Base-by-base conservation (phyloP, 192 early-diverging fungal genomes). In the Coemansia sp. region DNA sequence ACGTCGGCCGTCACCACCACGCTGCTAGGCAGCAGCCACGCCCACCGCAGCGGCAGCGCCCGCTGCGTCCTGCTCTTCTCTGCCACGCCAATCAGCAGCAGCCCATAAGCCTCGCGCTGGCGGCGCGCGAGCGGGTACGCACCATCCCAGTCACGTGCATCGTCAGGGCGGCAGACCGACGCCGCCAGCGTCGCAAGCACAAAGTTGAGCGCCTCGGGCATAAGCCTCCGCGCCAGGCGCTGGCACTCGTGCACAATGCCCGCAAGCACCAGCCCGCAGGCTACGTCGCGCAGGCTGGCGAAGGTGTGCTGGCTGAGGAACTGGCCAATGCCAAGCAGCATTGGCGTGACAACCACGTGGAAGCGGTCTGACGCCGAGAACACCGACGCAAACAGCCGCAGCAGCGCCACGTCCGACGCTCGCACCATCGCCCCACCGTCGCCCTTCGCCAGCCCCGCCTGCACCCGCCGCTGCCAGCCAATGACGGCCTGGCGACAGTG, bases 341-440 rank as follows among this genome's bases (percentile, higher is more conserved):
- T 86, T 11, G 95, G 96, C 2, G 95, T 97, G 6, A 92, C 83
- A 5, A 97, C 87, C 6, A 88, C 72, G 71, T 99, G 95, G 62
- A 87, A 85, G 38, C 90, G 88, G 87, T 99, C 97, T 0, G 95
- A 95, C n/a, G 92, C 88, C 2, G 97, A 94, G 74, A 93, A 97
- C 9, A 97, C 77, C 34, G 88, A 85, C 0, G 84, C 87, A 50
- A 96, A 70, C 28, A 90, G 62, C 31, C 89, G 86, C 56, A 96
- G 74, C 43, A 87, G 72, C 24, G 87, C 80, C 33, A 96, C 45
- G 34, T 90, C 87, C 21, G 86, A 84, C 9, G 81, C 67, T 10
- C 77, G 73, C 5, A 88, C n/a, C n/a, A n/a, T n/a, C 82, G 63
- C 85, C 87, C 21, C 62, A 65, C 3, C 31, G 31, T 38, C 51